A percentile compares a stretch with the other conserved stretches of the same genome.
Conservation (phyloP, 257 asterid species). For the Ehretia macrophylla region DNA sequence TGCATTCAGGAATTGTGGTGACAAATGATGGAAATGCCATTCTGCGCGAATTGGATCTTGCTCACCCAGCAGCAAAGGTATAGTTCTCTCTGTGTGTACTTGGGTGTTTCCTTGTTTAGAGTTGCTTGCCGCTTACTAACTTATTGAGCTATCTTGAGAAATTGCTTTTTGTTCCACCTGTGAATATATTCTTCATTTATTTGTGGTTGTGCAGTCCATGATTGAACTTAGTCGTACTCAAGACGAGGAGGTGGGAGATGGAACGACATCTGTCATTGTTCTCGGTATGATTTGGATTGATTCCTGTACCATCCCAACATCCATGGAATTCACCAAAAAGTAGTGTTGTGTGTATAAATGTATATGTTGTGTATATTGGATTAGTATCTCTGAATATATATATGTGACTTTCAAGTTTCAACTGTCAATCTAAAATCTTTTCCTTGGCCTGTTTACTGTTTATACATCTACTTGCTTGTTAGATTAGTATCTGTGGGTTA, state of each 20-base stretch:
- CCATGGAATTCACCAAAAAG: neutral
- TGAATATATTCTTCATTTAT: neutral
- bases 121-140: neutral
- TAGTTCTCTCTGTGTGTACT: neutral
- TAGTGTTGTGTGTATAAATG: too few species aligned
- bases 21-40: conserved; percentile 97
- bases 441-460: too few species aligned
- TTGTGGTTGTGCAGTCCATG: conserved; percentile 71
- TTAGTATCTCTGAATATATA: too few species aligned
- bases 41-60: conserved; percentile 89
- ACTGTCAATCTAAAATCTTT: too few species aligned
- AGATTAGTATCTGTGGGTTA: too few species aligned
- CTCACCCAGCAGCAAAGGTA: conserved; percentile 98
- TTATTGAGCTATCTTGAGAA: neutral
- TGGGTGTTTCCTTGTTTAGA: neutral
- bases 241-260: conserved; percentile 99
- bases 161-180: neutral
- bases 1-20: conserved; percentile 73
- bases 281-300: conserved; percentile 58
- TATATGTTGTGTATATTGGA: too few species aligned
- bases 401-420: too few species aligned
- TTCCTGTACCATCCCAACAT: neutral
- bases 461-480: too few species aligned
- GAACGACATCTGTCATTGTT: conserved; percentile 95
- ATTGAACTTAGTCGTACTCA: conserved; percentile 98